Conservation (phyloP, 2,329 filamentous ascomycete genomes). For the Phaeoacremonium minimum region DNA sequence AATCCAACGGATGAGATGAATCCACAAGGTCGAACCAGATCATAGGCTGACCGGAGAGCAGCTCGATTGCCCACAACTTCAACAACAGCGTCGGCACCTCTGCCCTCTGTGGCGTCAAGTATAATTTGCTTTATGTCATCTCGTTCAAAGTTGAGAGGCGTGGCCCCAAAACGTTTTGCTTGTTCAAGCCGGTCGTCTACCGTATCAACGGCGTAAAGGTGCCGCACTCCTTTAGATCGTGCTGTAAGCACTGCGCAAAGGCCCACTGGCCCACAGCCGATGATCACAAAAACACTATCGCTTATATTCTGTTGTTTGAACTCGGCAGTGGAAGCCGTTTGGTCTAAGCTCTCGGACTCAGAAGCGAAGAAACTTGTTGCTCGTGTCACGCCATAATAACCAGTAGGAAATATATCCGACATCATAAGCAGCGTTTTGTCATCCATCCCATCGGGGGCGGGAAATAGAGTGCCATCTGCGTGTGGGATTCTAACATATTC, state of each 20-base stretch:
- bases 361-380: constrained; percentile 4
- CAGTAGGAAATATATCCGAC: constrained; percentile 9
- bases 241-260: constrained; percentile 7
- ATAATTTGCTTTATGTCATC: constrained; percentile 6
- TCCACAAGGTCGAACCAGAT: constrained; percentile 6
- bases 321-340: neutral
- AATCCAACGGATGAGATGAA: constrained; percentile 9
- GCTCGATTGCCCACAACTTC: constrained; percentile 8
- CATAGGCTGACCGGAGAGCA: constrained; percentile 6
- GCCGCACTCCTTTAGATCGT: neutral
- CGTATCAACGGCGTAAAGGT: constrained; percentile 4
- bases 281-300: constrained; percentile 3
- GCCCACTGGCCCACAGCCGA: constrained; percentile 4
- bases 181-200: constrained; percentile 5
- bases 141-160: constrained; percentile 2
- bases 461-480: constrained; percentile 4
- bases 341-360: neutral
- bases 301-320: neutral
- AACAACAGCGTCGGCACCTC: constrained; percentile 4
- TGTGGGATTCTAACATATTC: constrained; percentile 6
- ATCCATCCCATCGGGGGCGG: neutral
- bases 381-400: constrained; percentile 7
- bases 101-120: constrained; percentile 1
- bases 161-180: constrained; percentile 4
- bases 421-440: constrained; percentile 4